Evolutionary conservation across 768 basidiomycete genomes (phyloP).

Genomic region (Cystofilobasidium capitatum): DNA sequence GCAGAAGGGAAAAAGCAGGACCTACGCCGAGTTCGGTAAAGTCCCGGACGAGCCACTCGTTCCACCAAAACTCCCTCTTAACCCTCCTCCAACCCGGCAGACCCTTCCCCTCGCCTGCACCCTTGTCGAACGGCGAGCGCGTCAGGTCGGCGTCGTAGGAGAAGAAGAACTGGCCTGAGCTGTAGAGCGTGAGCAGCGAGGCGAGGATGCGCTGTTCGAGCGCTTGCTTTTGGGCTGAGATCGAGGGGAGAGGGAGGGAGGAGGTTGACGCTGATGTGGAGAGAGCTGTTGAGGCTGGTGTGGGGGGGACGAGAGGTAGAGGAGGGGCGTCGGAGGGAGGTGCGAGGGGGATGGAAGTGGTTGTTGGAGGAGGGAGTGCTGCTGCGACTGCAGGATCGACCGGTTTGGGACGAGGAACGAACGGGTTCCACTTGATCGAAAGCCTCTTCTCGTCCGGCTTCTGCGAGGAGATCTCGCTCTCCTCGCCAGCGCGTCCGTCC

Average conservation of each 20-base stretch:
- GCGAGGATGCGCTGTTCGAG: conserved; percentile 17
- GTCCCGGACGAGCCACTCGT: conserved; percentile 72
- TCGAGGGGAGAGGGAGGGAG: not conserved
- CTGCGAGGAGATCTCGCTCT: not conserved
- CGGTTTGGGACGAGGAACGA: not conserved
- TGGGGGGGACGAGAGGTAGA: not conserved
- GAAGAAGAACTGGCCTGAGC: conserved; percentile 24
- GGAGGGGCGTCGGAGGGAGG: not conserved
- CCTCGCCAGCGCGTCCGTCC: not conserved
- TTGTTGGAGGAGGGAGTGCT: not conserved
- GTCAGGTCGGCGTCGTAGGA: conserved; percentile 17
- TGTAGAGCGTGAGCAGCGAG: conserved; percentile 10
- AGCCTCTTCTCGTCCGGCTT: not conserved
- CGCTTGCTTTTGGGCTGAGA: not conserved
- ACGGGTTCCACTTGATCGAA: not conserved
- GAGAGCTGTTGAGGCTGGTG: no score
- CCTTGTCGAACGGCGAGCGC: not conserved
- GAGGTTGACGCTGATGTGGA: not conserved
- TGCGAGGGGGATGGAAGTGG: not conserved
- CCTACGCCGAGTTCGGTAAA: conserved; percentile 79
- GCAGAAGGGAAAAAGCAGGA: not conserved
- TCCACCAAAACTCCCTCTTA: conserved; percentile 92
- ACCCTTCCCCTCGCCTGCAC: not conserved
- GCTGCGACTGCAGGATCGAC: not conserved
- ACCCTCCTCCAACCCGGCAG: conserved; percentile 79